Evolutionary conservation across 2,329 filamentous ascomycete species (phyloP).

Genomic region (Ceratocystis lukuohia): DNA sequence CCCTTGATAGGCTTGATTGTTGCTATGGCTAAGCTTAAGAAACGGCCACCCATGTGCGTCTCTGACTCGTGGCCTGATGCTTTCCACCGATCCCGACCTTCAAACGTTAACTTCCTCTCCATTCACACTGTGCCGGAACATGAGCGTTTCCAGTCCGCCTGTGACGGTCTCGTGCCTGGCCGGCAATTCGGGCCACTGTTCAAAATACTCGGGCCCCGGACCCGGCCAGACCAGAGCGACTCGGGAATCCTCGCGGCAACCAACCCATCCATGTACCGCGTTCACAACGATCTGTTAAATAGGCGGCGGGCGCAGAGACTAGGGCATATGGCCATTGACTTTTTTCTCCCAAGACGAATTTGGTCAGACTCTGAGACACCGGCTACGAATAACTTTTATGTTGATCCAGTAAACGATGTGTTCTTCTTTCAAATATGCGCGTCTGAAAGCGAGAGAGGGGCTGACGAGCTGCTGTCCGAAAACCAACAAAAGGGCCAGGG

Average conservation of each 20-base stretch:
- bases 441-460: background rate
- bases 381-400: background rate
- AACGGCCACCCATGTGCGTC: background rate
- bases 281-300: background rate
- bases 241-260: background rate
- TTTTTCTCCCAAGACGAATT: background rate
- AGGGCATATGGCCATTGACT: background rate
- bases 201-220: background rate
- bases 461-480: background rate
- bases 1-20: background rate
- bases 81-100: background rate
- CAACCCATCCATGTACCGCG: conserved; percentile 3
- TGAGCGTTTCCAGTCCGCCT: background rate
- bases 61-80: conserved; percentile 1
- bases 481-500: background rate
- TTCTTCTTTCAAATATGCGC: conserved; percentile 1
- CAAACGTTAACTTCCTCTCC: background rate
- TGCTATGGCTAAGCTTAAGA: background rate
- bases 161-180: background rate
- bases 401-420: background rate
- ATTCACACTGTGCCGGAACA: background rate
- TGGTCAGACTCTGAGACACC: background rate
- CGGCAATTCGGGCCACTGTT: background rate
- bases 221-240: background rate
- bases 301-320: background rate